phyloP scores from a whole-genome alignment of 441 rosid genomes.

The Eutrema salsugineum region DNA sequence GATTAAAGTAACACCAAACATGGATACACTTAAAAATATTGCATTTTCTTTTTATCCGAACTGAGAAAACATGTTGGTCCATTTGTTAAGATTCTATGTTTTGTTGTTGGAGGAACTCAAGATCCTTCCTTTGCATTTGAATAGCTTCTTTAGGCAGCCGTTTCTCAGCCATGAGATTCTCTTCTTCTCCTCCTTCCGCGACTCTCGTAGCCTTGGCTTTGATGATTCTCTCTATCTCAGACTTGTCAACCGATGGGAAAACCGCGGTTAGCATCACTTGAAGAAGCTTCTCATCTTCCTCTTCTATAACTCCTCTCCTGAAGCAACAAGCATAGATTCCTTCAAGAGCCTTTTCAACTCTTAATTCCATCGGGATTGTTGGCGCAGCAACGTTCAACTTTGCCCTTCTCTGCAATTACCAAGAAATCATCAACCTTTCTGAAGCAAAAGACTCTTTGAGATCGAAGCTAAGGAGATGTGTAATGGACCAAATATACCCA shows the following conservation, averaged over 20 bases:
- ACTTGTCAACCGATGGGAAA: constrained; percentile 55
- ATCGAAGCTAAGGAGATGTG: not conserved
- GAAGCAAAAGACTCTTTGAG: not conserved
- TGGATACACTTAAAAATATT: not conserved
- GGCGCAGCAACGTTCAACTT: constrained; percentile 58
- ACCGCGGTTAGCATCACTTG: constrained; percentile 57
- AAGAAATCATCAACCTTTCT: constrained; percentile 3
- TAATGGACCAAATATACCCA: not conserved
- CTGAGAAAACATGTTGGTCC: not conserved
- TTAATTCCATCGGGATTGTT: constrained; percentile 66
- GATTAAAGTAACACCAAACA: not conserved
- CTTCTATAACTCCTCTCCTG: constrained; percentile 60
- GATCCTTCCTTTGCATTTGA: constrained; percentile 88
- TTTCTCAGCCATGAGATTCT: constrained; percentile 40
- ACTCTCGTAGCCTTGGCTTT: constrained; percentile 56
- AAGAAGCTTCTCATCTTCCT: constrained; percentile 69
- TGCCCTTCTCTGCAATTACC: constrained; percentile 69
- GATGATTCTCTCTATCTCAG: constrained; percentile 58
- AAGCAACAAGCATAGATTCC: constrained; percentile 83
- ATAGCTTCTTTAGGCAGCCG: constrained; percentile 75
- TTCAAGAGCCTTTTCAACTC: constrained; percentile 85
- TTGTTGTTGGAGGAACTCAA: constrained; percentile 76
- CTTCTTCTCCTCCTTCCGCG: constrained; percentile 54
- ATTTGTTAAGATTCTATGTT: constrained; percentile 46
- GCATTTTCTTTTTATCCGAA: not conserved